A percentile compares a stretch with the other conserved stretches of the same genome.
Evolutionary conservation across 495 filamentous ascomycete species (phyloP).

Genomic region (Chaetomidium leptoderma): DNA sequence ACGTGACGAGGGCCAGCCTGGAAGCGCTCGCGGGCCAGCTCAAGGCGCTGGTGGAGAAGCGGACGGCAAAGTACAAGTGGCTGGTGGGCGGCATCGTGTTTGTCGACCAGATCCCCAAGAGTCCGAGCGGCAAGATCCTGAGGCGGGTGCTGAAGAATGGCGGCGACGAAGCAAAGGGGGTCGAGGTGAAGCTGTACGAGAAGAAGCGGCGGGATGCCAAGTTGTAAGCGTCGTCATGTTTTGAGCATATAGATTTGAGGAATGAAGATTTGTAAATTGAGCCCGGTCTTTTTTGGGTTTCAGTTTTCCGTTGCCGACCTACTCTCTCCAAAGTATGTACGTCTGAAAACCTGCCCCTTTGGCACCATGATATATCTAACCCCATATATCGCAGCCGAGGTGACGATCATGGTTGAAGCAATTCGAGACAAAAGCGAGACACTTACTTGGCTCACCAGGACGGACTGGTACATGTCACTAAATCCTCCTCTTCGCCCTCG

Average conservation of each 20-base stretch:
- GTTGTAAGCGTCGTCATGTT: slow-evolving; percentile 11
- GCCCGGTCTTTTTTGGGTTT: too few species aligned
- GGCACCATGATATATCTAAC: too few species aligned
- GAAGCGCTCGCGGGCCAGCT: slow-evolving; percentile 39
- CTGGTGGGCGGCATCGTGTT: slow-evolving; percentile 61
- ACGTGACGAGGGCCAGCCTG: slow-evolving; percentile 54
- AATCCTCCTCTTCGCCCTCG: too few species aligned
- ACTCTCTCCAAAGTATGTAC: too few species aligned
- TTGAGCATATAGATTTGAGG: not conserved
- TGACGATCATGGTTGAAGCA: too few species aligned
- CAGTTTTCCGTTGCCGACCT: too few species aligned
- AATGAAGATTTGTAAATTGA: too few species aligned
- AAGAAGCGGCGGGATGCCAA: slow-evolving; percentile 29
- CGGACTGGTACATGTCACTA: too few species aligned
- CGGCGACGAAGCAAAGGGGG: slow-evolving; percentile 18
- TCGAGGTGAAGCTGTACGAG: slow-evolving; percentile 29
- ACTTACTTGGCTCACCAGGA: too few species aligned
- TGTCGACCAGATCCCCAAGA: slow-evolving; percentile 60
- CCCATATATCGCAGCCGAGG: too few species aligned
- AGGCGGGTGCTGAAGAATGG: slow-evolving; percentile 47
- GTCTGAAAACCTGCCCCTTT: too few species aligned
- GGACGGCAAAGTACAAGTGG: slow-evolving; percentile 63
- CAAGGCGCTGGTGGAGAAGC: slow-evolving; percentile 52
- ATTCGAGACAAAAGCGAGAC: too few species aligned
- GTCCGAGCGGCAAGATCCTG: slow-evolving; percentile 64